These are phyloP conservation scores for Pestalotiopsis sp. DNA, from an alignment of 2,329 filamentous ascomycete genomes.

Conservation along the genomic window DNA sequence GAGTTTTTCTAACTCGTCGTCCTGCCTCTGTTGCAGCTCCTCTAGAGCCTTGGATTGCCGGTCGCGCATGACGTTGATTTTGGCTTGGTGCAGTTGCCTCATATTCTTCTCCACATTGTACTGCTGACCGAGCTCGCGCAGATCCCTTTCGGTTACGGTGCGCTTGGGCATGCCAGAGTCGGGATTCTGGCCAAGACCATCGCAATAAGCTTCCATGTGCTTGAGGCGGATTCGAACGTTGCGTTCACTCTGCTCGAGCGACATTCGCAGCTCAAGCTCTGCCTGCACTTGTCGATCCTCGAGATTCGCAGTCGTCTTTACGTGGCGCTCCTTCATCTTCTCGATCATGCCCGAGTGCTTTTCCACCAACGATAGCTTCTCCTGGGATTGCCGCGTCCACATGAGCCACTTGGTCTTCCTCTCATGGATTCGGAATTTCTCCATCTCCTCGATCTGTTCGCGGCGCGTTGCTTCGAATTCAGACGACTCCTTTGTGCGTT, in stretches of 20 bases:
- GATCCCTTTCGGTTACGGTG: slow-evolving; percentile 61
- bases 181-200: slow-evolving; percentile 49
- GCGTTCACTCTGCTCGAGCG: slow-evolving; percentile 58
- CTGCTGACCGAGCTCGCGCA: slow-evolving; percentile 62
- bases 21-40: slow-evolving; percentile 58
- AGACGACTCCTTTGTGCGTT: slow-evolving; percentile 44
- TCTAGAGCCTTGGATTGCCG: slow-evolving; percentile 65
- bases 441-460: slow-evolving; percentile 53
- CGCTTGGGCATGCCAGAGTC: slow-evolving; percentile 46
- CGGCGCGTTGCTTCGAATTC: slow-evolving; percentile 47
- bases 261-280: slow-evolving; percentile 60
- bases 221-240: slow-evolving; percentile 61
- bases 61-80: slow-evolving; percentile 68
- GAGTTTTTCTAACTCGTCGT: slow-evolving; percentile 51
- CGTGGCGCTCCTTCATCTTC: slow-evolving; percentile 58
- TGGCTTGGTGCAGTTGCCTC: slow-evolving; percentile 59
- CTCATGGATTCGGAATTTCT: slow-evolving; percentile 54
- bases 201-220: slow-evolving; percentile 69
- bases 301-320: slow-evolving; percentile 54
- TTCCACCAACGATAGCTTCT: slow-evolving; percentile 48
- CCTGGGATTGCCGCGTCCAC: slow-evolving; percentile 51
- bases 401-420: slow-evolving; percentile 50
- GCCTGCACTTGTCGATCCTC: slow-evolving; percentile 65
- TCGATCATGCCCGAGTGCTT: slow-evolving; percentile 50
- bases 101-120: slow-evolving; percentile 63